Evolutionary conservation across 768 basidiomycete species (phyloP).

Genomic region (Lactarius hengduanensis): DNA sequence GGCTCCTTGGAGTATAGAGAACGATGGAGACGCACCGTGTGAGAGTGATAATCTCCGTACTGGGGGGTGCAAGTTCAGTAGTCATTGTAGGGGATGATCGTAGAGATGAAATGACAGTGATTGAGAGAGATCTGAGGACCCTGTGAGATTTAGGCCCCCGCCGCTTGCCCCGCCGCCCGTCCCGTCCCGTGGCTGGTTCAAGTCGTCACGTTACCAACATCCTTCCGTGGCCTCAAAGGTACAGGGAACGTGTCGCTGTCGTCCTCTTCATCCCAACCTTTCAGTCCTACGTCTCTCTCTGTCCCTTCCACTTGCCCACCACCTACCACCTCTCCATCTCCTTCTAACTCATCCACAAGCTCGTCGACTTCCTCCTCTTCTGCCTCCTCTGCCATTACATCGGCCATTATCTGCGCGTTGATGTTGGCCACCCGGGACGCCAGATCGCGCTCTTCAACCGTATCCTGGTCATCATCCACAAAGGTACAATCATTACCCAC

Average conservation of each 20-base stretch:
- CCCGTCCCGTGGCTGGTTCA: background rate
- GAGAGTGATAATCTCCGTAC: constrained; percentile 88
- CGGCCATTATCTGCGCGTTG: constrained; percentile 72
- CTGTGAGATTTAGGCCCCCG: constrained; percentile 11
- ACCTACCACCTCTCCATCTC: constrained; percentile 35
- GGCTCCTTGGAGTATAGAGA: constrained; percentile 13
- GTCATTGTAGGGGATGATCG: constrained; percentile 29
- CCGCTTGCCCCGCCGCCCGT: background rate
- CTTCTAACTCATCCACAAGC: constrained; percentile 33
- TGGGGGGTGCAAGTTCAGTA: constrained; percentile 63
- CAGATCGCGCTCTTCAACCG: constrained; percentile 33
- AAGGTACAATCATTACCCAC: constrained; percentile 21
- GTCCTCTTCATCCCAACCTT: constrained; percentile 51
- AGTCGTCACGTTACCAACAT: constrained; percentile 58
- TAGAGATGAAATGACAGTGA: constrained; percentile 15
- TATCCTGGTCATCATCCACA: constrained; percentile 12
- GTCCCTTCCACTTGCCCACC: constrained; percentile 8
- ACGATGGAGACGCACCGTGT: constrained; percentile 62
- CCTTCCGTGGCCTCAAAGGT: constrained; percentile 67
- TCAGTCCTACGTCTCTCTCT: background rate
- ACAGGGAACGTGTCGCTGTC: constrained; percentile 65
- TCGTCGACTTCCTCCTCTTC: constrained; percentile 44
- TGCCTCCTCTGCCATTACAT: constrained; percentile 64
- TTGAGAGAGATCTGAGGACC: constrained; percentile 20
- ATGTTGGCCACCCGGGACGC: constrained; percentile 73